phyloP scores from a whole-genome alignment of 257 asterid species.

The Knoxia roxburghii region DNA sequence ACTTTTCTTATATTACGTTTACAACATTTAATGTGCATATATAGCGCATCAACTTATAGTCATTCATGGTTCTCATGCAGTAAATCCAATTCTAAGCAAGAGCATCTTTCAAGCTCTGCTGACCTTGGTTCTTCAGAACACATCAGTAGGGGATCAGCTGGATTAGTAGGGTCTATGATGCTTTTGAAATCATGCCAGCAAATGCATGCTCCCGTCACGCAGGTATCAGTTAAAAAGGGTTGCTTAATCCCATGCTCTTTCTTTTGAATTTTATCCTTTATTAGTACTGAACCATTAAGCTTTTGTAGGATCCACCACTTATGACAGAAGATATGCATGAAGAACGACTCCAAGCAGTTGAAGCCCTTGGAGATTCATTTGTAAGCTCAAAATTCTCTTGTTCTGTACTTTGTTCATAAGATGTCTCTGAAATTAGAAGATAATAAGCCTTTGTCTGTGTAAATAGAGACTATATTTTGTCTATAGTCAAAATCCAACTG shows the following conservation, averaged over 20 bases:
- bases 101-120: slow-evolving; percentile 23
- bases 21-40: slow-evolving; percentile 2
- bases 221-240: slow-evolving; percentile 46
- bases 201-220: slow-evolving; percentile 78
- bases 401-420: not conserved
- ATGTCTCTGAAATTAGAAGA: not conserved
- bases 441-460: not conserved
- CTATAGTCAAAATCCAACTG: not conserved
- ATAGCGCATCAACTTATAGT: not conserved
- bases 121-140: slow-evolving; percentile 25
- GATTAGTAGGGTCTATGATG: slow-evolving; percentile 56
- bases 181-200: slow-evolving; percentile 57
- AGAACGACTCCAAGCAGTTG: slow-evolving; percentile 81
- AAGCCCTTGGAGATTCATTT: slow-evolving; percentile 63
- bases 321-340: slow-evolving; percentile 98
- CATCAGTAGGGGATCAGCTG: slow-evolving; percentile 62
- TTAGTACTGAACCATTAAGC: slow-evolving; percentile 8
- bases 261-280: slow-evolving; percentile 3
- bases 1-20: not conserved
- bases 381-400: slow-evolving; percentile 42
- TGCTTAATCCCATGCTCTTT: slow-evolving; percentile 13
- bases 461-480: not conserved
- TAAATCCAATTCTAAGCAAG: slow-evolving; percentile 20
- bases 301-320: slow-evolving; percentile 75
- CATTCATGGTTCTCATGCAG: slow-evolving; percentile 24